A percentile compares a stretch with the other conserved stretches of the same genome.
These are phyloP conservation scores for Dothideomycetes sp. DNA, from an alignment of 2,329 filamentous ascomycete genomes.

Conservation along the genomic window DNA sequence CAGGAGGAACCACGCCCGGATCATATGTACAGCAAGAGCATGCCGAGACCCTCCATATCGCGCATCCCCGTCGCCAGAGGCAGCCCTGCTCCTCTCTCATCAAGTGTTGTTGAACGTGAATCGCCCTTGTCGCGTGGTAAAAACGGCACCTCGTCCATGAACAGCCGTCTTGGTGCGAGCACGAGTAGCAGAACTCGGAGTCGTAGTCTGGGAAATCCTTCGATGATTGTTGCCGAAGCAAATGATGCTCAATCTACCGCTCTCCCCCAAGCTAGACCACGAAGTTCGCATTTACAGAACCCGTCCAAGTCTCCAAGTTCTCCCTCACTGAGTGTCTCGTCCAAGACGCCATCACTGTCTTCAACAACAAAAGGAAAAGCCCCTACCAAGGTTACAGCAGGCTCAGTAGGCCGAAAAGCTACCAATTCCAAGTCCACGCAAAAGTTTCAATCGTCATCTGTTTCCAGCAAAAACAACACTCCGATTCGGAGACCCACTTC, in stretches of 20 bases:
- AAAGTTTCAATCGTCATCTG: conserved; percentile 22
- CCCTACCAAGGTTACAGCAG: not conserved
- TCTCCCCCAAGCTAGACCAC: conserved; percentile 2
- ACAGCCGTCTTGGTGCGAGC: conserved; percentile 37
- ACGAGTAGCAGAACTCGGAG: conserved; percentile 60
- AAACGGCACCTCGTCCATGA: conserved; percentile 41
- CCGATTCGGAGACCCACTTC: conserved; percentile 17
- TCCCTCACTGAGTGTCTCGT: not conserved
- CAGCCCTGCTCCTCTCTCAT: conserved; percentile 67
- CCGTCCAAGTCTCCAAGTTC: not conserved
- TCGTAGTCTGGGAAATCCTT: conserved; percentile 47
- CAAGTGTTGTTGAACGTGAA: conserved; percentile 65
- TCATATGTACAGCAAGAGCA: conserved; percentile 38
- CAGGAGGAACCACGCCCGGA: conserved; percentile 35
- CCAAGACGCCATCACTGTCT: conserved; percentile 3
- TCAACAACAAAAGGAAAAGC: conserved; percentile 3
- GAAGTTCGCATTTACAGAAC: conserved; percentile 6
- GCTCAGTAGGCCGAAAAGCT: conserved; percentile 1
- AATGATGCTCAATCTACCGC: conserved; percentile 3
- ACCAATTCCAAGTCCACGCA: conserved; percentile 2
- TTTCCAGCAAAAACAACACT: conserved; percentile 20
- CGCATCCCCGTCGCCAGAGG: conserved; percentile 78
- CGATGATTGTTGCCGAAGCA: not conserved
- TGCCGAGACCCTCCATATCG: conserved; percentile 48
- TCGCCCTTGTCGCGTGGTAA: conserved; percentile 55